Base-by-base conservation (phyloP, 257 asterid genomes). In the Thymus mandschuricus region DNA sequence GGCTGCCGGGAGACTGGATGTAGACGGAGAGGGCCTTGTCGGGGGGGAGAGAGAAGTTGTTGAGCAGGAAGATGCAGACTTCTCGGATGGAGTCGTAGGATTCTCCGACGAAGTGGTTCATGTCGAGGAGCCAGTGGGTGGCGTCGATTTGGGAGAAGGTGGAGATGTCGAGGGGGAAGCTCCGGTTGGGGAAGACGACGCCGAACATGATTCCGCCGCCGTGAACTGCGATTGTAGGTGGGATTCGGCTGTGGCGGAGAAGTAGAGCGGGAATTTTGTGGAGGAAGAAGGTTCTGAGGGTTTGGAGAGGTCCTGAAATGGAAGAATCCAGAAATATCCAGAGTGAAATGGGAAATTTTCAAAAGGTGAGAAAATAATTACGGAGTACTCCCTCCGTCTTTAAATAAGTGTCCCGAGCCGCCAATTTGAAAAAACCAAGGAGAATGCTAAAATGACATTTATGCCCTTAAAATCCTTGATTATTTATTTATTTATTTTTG, bases 31-130 rank as follows among this genome's bases (percentile, higher is more conserved):
- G 88, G 63, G 97, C 97, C 77, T 91, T 94, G 60, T 94, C 99
- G 10, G 97, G 97, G 7, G 96, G 99, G 48, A 94, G 89, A 0
- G 93, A 81, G 86, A 82, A 85, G 74, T 43, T 79, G 87, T 89
- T 91, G 74, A 94, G 79, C 13, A 94, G 88, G 79, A 94, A 94
- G 10, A 94, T 87, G 86, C 98, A 94, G 79, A 91, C 78, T 73
- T 94, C 97, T 1, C 89, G 81, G 56, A 94, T 80, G 2, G 96
- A 85, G 69, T 89, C 96, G 81, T 94, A 91, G 41, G 91, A 90
- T 71, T 94, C 96, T 6, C 97, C 96, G 66, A 94, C 97, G 79
- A 91, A 89, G 77, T 91, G 95, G 83, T 91, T 89, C 99, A 94
- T 91, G 80, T 94, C 99, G 76, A 94, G 96, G 66, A 91, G 69